phyloP scores from a whole-genome alignment of 169 alveolate species.

The Plasmodium gaboni region DNA sequence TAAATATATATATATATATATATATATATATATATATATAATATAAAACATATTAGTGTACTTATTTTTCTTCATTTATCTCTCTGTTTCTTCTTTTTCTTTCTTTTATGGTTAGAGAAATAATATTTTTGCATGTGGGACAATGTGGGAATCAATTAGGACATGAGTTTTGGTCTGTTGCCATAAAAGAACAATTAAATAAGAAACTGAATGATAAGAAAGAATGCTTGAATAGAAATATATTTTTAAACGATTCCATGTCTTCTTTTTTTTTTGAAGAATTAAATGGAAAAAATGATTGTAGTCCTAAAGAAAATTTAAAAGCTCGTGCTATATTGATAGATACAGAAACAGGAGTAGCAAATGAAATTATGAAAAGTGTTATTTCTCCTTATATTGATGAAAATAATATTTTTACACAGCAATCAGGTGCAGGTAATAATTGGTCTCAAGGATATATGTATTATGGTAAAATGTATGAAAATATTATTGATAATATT shows the following conservation, averaged over 20 bases:
- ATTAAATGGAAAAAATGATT: slow-evolving; percentile 80
- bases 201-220: slow-evolving; percentile 67
- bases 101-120: slow-evolving; percentile 92
- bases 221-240: slow-evolving; percentile 47
- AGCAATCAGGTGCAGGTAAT: slow-evolving; percentile 97
- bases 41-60: slow-evolving; percentile 8
- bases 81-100: too few relatives aligned
- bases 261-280: slow-evolving; percentile 83
- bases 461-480: slow-evolving; percentile 93
- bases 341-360: slow-evolving; percentile 98
- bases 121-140: slow-evolving; percentile 93
- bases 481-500: slow-evolving; percentile 90
- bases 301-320: slow-evolving; percentile 81
- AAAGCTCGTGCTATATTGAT: slow-evolving; percentile 94
- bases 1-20: too few relatives aligned
- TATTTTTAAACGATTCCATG: slow-evolving; percentile 77
- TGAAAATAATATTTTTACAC: slow-evolving; percentile 92
- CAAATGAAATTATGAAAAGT: slow-evolving; percentile 92
- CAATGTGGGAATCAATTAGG: slow-evolving; percentile 96
- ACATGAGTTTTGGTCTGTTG: slow-evolving; percentile 93
- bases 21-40: not conserved
- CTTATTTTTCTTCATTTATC: not conserved
- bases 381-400: slow-evolving; percentile 94
- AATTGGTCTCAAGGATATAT: slow-evolving; percentile 95
- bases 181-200: slow-evolving; percentile 91